Percentiles rank a stretch among this genome's conserved stretches.
Conservation (phyloP, 345 rosid genomes). For the Camelina laxa region DNA sequence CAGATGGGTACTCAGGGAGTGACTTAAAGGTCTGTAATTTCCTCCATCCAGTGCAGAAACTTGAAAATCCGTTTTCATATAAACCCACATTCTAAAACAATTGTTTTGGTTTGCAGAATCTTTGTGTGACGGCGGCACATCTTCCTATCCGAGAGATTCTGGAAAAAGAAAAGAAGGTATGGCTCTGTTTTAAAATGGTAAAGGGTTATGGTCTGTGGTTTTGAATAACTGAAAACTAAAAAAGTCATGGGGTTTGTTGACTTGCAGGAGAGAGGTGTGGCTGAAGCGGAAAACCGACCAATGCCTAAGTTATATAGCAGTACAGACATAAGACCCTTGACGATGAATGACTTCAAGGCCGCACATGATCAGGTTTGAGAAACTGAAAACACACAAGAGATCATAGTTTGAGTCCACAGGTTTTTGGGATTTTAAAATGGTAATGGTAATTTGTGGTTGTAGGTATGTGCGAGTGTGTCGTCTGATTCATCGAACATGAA, state of each 20-base stretch:
- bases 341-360: slow-evolving; percentile 79
- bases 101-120: slow-evolving; percentile 60
- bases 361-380: slow-evolving; percentile 90
- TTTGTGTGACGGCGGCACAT: slow-evolving; percentile 93
- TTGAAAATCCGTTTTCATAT: neutral
- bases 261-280: slow-evolving; percentile 67
- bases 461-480: slow-evolving; percentile 99
- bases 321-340: slow-evolving; percentile 70
- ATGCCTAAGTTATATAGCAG: slow-evolving; percentile 68
- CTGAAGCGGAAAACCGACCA: slow-evolving; percentile 68
- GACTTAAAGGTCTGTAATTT: slow-evolving; percentile 74
- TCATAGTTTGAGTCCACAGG: neutral
- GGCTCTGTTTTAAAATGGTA: slow-evolving; percentile 30
- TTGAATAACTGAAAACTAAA: neutral
- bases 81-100: neutral
- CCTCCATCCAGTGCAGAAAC: neutral
- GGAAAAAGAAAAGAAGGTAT: slow-evolving; percentile 89
- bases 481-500: slow-evolving; percentile 90
- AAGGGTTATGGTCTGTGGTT: neutral
- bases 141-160: slow-evolving; percentile 89
- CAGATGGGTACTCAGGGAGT: slow-evolving; percentile 96
- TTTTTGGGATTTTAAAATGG: neutral
- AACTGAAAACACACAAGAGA: neutral
- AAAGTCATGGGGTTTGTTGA: slow-evolving; percentile 8
- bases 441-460: slow-evolving; percentile 27